Evolutionary conservation across 164 flowering plant genomes (phyloP).

Genomic region (Berberis thunbergii): DNA sequence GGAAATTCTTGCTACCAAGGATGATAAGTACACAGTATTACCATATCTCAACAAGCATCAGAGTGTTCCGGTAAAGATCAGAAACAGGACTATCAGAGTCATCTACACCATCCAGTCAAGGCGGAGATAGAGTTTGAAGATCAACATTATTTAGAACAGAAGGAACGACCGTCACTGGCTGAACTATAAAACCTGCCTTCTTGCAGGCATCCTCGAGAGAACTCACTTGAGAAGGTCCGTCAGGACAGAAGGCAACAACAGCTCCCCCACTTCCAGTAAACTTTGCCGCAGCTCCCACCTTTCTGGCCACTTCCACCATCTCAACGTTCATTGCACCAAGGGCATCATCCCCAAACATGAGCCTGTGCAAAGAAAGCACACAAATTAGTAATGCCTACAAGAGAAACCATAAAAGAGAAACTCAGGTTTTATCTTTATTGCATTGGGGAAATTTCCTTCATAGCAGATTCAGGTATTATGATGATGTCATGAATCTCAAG

Average conservation of each 20-base stretch:
- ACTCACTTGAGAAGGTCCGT: constrained; percentile 68
- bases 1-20: no score
- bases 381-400: neutral
- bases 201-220: constrained; percentile 62
- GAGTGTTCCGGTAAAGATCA: no score
- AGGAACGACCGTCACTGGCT: constrained; percentile 48
- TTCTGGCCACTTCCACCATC: constrained; percentile 84
- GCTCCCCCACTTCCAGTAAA: constrained; percentile 99
- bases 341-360: constrained; percentile 83
- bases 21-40: no score
- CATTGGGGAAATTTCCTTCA: no score
- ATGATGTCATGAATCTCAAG: no score
- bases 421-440: no score
- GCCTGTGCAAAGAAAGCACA: constrained; percentile 24
- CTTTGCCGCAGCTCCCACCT: constrained; percentile 90
- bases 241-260: constrained; percentile 75
- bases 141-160: constrained; percentile 51
- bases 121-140: constrained; percentile 25
- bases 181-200: constrained; percentile 54
- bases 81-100: no score
- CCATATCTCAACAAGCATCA: no score
- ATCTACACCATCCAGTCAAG: no score
- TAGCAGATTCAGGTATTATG: no score
- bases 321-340: constrained; percentile 74
- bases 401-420: neutral